Conservation (phyloP, 116 monocot genomes). For the Trichopus zeylanicus region DNA sequence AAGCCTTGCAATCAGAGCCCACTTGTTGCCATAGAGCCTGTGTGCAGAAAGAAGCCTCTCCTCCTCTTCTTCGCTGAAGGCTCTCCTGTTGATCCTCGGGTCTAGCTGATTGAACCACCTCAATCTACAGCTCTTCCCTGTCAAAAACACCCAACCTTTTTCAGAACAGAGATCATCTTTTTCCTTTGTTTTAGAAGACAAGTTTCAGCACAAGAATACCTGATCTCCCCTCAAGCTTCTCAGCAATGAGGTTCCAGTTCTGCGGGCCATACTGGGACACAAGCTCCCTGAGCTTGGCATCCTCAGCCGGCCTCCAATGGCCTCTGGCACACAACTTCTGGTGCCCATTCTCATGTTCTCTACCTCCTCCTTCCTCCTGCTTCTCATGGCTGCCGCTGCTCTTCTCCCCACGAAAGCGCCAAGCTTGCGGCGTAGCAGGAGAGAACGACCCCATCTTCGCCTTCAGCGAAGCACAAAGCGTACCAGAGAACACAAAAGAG, state of each 20-base stretch:
- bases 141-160: too few species aligned
- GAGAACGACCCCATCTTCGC: too few species aligned
- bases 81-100: constrained; percentile 66
- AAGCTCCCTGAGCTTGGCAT: constrained; percentile 60
- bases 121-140: constrained; percentile 80
- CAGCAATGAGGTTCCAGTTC: constrained; percentile 76
- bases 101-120: constrained; percentile 90
- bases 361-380: not conserved
- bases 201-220: constrained; percentile 29
- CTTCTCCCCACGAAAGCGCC: too few species aligned
- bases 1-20: constrained; percentile 65
- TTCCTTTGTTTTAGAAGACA: too few species aligned
- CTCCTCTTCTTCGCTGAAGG: constrained; percentile 68
- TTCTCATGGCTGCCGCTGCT: too few species aligned
- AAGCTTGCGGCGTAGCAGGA: too few species aligned
- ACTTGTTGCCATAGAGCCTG: constrained; percentile 60
- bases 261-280: constrained; percentile 62
- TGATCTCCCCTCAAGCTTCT: constrained; percentile 73
- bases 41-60: constrained; percentile 59
- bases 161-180: not conserved
- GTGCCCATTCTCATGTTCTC: constrained; percentile 14
- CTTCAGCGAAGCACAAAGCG: too few species aligned
- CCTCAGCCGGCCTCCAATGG: constrained; percentile 74
- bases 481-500: too few species aligned
- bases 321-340: constrained; percentile 45